Evolutionary conservation across 306 rosid genomes (phyloP).

Genomic region (Inga laurina): DNA sequence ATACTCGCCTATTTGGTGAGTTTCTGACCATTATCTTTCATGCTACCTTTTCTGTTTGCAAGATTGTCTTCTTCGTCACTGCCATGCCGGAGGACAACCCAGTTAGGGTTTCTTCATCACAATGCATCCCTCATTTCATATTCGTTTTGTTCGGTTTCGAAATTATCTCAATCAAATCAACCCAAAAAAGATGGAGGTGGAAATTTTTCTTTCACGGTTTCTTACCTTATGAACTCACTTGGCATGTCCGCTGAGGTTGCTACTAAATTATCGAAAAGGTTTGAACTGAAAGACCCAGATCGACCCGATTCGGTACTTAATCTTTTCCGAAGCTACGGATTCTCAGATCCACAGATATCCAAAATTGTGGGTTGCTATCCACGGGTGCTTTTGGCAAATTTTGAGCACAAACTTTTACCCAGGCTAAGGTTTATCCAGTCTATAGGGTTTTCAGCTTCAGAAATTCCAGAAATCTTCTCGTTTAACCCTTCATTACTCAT

Average conservation of each 20-base stretch:
- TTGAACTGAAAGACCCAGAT: background rate
- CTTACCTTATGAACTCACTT: constrained; percentile 39
- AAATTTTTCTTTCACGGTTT: constrained; percentile 1
- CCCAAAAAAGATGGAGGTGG: background rate
- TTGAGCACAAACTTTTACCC: constrained; percentile 46
- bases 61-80: background rate
- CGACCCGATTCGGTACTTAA: constrained; percentile 29
- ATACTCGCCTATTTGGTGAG: background rate
- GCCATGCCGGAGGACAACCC: background rate
- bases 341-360: constrained; percentile 34
- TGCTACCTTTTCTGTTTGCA: background rate
- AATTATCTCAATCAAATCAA: background rate
- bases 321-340: constrained; percentile 32
- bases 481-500: background rate
- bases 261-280: background rate
- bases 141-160: background rate
- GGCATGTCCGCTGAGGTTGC: constrained; percentile 39
- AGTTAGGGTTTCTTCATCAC: background rate
- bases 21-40: background rate
- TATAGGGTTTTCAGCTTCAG: constrained; percentile 35
- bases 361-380: constrained; percentile 24
- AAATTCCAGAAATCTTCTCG: background rate
- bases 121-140: background rate
- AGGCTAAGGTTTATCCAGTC: constrained; percentile 36
- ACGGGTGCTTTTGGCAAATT: constrained; percentile 18